Percentiles rank a stretch among this genome's conserved stretches.
These are phyloP conservation scores for Erodium maritimum DNA, from an alignment of 345 rosid species.

Conservation along the genomic window DNA sequence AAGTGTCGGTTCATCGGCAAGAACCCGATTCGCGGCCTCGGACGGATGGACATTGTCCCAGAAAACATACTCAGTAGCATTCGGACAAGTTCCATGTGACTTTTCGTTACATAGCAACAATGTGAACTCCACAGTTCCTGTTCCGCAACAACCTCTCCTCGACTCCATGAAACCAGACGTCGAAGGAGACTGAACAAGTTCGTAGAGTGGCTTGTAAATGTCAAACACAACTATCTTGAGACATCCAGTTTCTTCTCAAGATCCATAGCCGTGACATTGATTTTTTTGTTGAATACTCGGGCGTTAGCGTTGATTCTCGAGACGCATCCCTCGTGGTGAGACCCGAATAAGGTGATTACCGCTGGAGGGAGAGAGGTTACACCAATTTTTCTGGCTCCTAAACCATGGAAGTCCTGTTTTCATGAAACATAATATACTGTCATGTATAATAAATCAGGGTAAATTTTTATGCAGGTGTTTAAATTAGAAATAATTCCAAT, in stretches of 20 bases:
- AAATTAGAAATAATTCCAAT: too few species aligned
- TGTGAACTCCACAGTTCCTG: constrained; percentile 73
- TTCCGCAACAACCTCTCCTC: constrained; percentile 78
- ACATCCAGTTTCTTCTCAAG: constrained; percentile 63
- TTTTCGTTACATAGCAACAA: constrained; percentile 57
- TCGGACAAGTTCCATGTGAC: constrained; percentile 64
- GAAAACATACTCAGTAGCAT: constrained; percentile 75
- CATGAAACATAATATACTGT: background rate
- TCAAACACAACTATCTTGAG: constrained; percentile 67
- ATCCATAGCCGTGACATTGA: constrained; percentile 38
- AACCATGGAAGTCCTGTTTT: constrained; percentile 47
- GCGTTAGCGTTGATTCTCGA: constrained; percentile 53
- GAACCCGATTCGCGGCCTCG: constrained; percentile 75
- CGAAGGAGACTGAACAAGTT: constrained; percentile 50
- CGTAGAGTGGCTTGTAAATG: constrained; percentile 60
- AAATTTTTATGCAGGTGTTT: too few species aligned
- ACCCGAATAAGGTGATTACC: constrained; percentile 67
- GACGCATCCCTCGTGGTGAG: constrained; percentile 53
- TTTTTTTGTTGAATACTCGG: constrained; percentile 61
- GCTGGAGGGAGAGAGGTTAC: constrained; percentile 83
- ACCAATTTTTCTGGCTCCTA: constrained; percentile 78
- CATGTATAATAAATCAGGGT: too few species aligned
- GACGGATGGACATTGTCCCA: constrained; percentile 97
- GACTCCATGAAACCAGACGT: constrained; percentile 63
- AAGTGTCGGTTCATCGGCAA: constrained; percentile 45